Evolutionary conservation across 257 asterid species (phyloP), one percentile per base, ranked within the genome.

Genomic region (Ajuga chamaepitys): DNA sequence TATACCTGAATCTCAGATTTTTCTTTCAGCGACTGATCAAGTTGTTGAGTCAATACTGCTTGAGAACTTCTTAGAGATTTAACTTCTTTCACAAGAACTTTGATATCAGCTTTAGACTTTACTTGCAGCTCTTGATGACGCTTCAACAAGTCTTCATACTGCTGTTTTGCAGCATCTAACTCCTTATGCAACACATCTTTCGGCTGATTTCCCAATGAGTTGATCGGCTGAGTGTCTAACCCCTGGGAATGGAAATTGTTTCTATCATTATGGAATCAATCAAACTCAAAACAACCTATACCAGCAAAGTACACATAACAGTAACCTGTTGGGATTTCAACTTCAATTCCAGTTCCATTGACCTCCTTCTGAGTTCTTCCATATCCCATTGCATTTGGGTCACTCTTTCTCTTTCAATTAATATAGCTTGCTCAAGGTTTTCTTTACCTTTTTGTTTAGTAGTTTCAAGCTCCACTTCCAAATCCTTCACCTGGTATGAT

Each of bases 321-420:
- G 76, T 30, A 57, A 90, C 97, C 95, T 86, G 83, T 47, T 70
- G 86, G 41, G 90, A 74, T 47, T 85, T 88, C 81, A 91, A 79
- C 79, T 85, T 88, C 78, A 84, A 48, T 72, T 90, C 97, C 90
- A 90, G 79, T 80, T 94, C 95, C 85, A 88, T 62, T 50, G 97
- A 78, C 73, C 79, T 83, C 72, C 76, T 85, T 77, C 88, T 78
- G 53, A 94, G 89, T 79, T 90, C 99, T 83, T 90, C 97, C 99
- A 94, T 86, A 73, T 94, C 95, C 99, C 99, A 94, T 78, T 90
- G 96, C 95, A 90, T 94, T 81, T 94, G 95, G 47, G 97, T 90
- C 68, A 88, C 82, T 78, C 97, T 79, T 78, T 90, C 99, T 76
- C 91, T 80, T 81, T 90, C 99, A 74, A 90, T 64, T 70, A 88